These are phyloP conservation scores for Striga hermonthica DNA, from an alignment of 305 asterid genomes.

Conservation along the genomic window DNA sequence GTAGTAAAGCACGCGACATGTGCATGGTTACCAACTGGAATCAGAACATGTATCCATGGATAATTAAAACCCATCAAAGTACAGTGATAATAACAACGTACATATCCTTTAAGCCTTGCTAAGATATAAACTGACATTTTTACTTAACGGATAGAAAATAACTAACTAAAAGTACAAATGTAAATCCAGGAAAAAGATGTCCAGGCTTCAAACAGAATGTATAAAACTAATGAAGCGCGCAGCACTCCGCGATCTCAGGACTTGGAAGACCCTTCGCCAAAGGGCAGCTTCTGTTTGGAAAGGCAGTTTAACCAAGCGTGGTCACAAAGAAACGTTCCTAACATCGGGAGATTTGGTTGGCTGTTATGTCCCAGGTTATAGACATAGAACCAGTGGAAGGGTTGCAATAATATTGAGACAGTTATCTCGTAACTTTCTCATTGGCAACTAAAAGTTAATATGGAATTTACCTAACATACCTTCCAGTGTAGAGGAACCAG, in stretches of 20 bases:
- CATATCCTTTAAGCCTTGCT: no score
- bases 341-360: neutral
- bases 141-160: neutral
- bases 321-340: neutral
- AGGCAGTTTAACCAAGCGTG: no score
- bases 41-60: no score
- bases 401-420: conserved; percentile 29
- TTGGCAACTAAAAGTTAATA: neutral
- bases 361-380: no score
- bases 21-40: no score
- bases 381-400: no score
- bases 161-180: conserved; percentile 8
- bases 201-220: neutral
- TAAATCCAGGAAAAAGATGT: neutral
- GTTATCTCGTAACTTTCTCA: neutral
- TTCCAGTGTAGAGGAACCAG: conserved; percentile 96
- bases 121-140: no score
- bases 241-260: no score
- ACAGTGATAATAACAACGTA: conserved; percentile 1
- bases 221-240: no score
- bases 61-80: neutral
- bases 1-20: no score
- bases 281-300: no score
- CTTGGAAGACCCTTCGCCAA: no score
- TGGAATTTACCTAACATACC: conserved; percentile 41